Conservation (phyloP, 805 yeast genomes). For the Kurtzmaniella fragi region DNA sequence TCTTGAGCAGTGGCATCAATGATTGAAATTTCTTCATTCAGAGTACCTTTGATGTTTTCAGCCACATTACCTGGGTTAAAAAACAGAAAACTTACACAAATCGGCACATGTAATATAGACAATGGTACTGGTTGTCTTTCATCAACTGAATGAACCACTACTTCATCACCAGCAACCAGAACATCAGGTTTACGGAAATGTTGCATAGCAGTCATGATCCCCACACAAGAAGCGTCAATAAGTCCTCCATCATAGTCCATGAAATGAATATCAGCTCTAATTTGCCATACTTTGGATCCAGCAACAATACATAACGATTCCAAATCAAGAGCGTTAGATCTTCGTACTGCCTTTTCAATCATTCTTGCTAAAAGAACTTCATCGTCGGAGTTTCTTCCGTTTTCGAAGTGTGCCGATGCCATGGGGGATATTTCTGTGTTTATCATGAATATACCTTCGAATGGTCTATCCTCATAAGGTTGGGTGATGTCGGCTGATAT, state of each 20-base stretch:
- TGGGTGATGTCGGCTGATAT: slow-evolving; percentile 70
- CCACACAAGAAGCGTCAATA: slow-evolving; percentile 85
- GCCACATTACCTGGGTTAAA: slow-evolving; percentile 64
- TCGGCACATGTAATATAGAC: slow-evolving; percentile 82
- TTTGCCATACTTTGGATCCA: slow-evolving; percentile 86
- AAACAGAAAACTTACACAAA: slow-evolving; percentile 85
- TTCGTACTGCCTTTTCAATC: slow-evolving; percentile 85
- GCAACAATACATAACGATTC: slow-evolving; percentile 89
- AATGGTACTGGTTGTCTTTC: slow-evolving; percentile 87
- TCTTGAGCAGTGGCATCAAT: slow-evolving; percentile 77
- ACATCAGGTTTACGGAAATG: slow-evolving; percentile 85
- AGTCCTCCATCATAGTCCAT: slow-evolving; percentile 90
- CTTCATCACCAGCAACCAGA: slow-evolving; percentile 45
- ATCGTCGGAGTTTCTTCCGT: slow-evolving; percentile 65
- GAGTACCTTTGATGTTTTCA: slow-evolving; percentile 65
- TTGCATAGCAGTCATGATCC: slow-evolving; percentile 78
- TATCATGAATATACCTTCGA: slow-evolving; percentile 84
- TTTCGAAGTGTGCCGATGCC: slow-evolving; percentile 84
- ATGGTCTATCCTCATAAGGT: slow-evolving; percentile 89
- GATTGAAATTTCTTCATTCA: slow-evolving; percentile 53
- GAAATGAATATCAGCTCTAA: slow-evolving; percentile 86
- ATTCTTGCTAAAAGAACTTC: slow-evolving; percentile 78
- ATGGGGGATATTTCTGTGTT: slow-evolving; percentile 84
- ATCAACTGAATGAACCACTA: slow-evolving; percentile 62
- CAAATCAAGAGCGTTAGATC: slow-evolving; percentile 86